Evolutionary conservation across 768 basidiomycete genomes (phyloP), one percentile per base, ranked within the genome.

Genomic region (Leccinellum albellum): DNA sequence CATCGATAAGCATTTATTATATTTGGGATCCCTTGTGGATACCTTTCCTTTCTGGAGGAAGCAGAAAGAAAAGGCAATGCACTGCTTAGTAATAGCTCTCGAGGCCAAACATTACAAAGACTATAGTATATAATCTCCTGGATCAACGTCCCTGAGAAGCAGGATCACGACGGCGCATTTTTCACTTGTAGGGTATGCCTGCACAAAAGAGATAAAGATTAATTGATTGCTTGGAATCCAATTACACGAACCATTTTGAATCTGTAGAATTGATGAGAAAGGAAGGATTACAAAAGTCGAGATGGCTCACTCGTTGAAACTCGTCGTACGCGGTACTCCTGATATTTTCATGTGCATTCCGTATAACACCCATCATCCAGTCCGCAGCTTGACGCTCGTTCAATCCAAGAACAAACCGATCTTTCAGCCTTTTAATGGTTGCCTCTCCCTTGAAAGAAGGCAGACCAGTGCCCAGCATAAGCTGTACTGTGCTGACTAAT

Each of bases 401-500:
- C 53, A 96, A 70, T 23, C 86, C 82, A 31, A 89, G 79, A 42
- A 84, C 87, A 76, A 97, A 99, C 23, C 97, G 83, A 59, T 97
- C 94, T 56, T 84, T 79, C 45, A 99, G 76, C 28, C 97, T 77
- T 63, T 83, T 85, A 70, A 98, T 95, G 3, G 97, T 98, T 0
- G 78, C 78, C 68, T 98, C 95, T 47, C 96, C 97, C 70, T 98
- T 98, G 83, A 98, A 98, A 6, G 91, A 94, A 12, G 97, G 97
- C 26, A 99, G 76, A 13, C 88, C 92, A 8, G 97, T 94, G 37
- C 89, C 94, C 15, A 98, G 82, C 97, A 99, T 99, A 53, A 98
- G 81, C 58, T 87, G 87, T 2, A 91, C 90, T 6, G 94, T 87
- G 66, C 88, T 86, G 63, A 95, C 81, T 23, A 99, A 82, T 64